Conservation (phyloP, 495 filamentous ascomycete genomes). For the Aspergillus affinis region DNA sequence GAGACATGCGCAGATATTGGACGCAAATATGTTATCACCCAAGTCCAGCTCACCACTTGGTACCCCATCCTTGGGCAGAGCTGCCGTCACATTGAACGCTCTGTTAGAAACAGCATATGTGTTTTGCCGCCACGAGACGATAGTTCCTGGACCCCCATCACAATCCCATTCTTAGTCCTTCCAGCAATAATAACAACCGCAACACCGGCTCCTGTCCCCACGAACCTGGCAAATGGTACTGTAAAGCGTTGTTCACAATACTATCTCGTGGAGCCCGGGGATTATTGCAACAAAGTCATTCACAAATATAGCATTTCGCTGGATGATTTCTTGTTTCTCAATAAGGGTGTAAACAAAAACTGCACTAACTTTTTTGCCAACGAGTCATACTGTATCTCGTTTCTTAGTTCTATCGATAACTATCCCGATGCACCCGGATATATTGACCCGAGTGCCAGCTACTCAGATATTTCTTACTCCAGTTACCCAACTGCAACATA, state of each 20-base stretch:
- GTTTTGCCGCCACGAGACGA: conserved; percentile 6
- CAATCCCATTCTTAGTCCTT: background rate
- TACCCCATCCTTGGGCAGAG: conserved; percentile 6
- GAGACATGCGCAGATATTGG: conserved; percentile 7
- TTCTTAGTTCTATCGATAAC: conserved; percentile 6
- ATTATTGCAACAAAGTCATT: conserved; percentile 10
- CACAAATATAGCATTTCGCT: conserved; percentile 12
- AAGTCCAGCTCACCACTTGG: conserved; percentile 7
- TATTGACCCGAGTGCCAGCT: background rate
- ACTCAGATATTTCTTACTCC: background rate
- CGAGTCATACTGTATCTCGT: conserved; percentile 6
- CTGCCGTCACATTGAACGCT: conserved; percentile 7
- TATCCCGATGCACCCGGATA: conserved; percentile 8
- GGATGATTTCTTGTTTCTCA: conserved; percentile 11
- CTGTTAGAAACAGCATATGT: conserved; percentile 3
- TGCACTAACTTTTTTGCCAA: conserved; percentile 11
- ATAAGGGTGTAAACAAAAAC: conserved; percentile 5
- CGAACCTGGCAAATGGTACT: conserved; percentile 8
- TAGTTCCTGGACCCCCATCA: background rate
- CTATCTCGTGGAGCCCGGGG: conserved; percentile 5
- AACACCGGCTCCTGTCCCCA: conserved; percentile 6
- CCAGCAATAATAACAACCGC: background rate
- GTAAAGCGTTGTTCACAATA: conserved; percentile 5
- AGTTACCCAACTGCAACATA: conserved; percentile 2
- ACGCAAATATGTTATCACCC: background rate